A percentile compares a stretch with the other conserved stretches of the same genome.
Evolutionary conservation across 2,329 filamentous ascomycete species (phyloP).

Genomic region (Penicillium sp.): DNA sequence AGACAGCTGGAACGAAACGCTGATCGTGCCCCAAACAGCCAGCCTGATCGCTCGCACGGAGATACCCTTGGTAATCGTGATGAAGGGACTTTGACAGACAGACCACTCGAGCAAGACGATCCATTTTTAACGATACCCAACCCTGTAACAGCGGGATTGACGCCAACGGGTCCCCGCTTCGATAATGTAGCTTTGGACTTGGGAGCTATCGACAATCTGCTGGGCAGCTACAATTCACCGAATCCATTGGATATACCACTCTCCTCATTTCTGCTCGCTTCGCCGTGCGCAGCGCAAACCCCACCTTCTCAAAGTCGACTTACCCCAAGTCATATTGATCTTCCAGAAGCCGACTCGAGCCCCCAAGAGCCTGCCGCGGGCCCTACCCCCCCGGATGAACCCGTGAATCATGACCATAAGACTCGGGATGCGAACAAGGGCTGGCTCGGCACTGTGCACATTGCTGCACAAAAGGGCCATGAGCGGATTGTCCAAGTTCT

Average conservation of each 20-base stretch:
- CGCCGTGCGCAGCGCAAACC: background rate
- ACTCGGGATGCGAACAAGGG: background rate
- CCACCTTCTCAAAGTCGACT: background rate
- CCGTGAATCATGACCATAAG: background rate
- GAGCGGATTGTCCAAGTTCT: conserved; percentile 4
- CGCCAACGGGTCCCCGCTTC: background rate
- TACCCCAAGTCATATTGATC: background rate
- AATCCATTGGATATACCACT: background rate
- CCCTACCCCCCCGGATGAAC: background rate
- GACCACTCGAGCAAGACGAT: background rate
- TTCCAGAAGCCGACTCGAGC: background rate
- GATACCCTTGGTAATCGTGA: background rate
- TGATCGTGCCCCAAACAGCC: background rate
- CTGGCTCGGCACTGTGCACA: conserved; percentile 8
- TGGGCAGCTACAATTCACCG: background rate
- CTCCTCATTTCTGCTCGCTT: background rate
- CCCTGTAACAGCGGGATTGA: background rate
- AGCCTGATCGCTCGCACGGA: background rate
- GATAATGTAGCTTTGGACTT: background rate
- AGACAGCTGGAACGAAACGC: background rate
- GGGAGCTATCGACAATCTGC: background rate
- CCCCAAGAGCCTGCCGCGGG: background rate
- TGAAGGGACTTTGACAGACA: background rate
- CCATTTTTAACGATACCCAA: background rate
- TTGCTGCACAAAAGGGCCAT: conserved; percentile 12